Percentiles rank a stretch among this genome's conserved stretches.
Evolutionary conservation across 805 yeast species (phyloP).

Genomic region (Candida alai): DNA sequence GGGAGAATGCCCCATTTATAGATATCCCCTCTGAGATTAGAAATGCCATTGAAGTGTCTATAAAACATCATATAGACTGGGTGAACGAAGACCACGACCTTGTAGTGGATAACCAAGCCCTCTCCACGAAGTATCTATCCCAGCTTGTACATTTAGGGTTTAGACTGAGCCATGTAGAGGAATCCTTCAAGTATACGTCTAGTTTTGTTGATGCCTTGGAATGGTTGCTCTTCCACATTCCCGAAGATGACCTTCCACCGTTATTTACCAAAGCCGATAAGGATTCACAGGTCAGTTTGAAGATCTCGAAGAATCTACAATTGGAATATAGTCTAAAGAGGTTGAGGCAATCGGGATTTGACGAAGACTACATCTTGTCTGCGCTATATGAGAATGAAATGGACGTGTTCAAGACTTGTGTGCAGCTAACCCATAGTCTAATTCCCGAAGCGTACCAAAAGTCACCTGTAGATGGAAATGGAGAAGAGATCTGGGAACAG

Average conservation of each 20-base stretch:
- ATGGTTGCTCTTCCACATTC: constrained; percentile 83
- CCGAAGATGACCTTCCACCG: constrained; percentile 88
- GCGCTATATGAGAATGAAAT: constrained; percentile 39
- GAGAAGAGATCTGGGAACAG: constrained; percentile 59
- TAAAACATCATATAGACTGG: constrained; percentile 60
- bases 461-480: constrained; percentile 19
- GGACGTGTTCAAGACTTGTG: constrained; percentile 50
- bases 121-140: constrained; percentile 4
- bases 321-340: constrained; percentile 57
- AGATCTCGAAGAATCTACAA: constrained; percentile 49
- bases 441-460: constrained; percentile 10
- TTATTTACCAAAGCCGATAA: constrained; percentile 53
- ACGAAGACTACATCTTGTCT: constrained; percentile 56
- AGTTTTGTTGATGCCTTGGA: constrained; percentile 54
- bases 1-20: constrained; percentile 69
- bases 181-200: constrained; percentile 59
- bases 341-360: constrained; percentile 64
- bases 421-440: constrained; percentile 36
- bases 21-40: constrained; percentile 66
- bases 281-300: constrained; percentile 57
- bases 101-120: constrained; percentile 1
- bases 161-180: constrained; percentile 62
- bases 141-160: constrained; percentile 52
- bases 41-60: constrained; percentile 55
- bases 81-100: constrained; percentile 19